phyloP scores from a whole-genome alignment of 306 rosid species.

The Sechiopsis laciniata region DNA sequence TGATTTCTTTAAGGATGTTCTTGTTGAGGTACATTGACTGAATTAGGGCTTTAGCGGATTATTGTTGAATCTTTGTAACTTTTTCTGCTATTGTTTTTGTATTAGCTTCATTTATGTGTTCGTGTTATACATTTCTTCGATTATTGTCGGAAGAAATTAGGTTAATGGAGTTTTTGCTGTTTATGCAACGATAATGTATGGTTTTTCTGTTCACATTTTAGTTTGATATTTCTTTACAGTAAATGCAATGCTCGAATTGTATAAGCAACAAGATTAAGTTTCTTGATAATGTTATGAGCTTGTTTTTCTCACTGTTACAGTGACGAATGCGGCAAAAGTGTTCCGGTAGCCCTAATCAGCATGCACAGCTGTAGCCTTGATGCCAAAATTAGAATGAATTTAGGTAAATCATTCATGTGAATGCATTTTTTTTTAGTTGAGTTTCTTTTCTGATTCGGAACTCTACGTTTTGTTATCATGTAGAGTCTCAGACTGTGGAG shows the following conservation, averaged over 20 bases:
- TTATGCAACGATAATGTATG: not conserved
- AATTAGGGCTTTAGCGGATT: not conserved
- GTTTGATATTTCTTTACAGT: not conserved
- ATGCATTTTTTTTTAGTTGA: no score
- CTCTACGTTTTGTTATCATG: not conserved
- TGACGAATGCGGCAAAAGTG: constrained; percentile 65
- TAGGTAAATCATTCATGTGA: constrained; percentile 31
- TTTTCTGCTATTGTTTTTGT: not conserved
- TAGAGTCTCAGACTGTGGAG: constrained; percentile 73
- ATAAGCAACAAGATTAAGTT: not conserved
- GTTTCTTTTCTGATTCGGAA: not conserved
- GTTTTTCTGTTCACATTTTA: not conserved
- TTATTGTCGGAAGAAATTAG: not conserved
- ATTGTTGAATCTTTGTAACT: not conserved
- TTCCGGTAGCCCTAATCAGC: constrained; percentile 65
- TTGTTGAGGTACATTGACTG: not conserved
- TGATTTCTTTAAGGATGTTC: not conserved
- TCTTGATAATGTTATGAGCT: not conserved
- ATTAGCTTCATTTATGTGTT: not conserved
- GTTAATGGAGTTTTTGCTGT: not conserved
- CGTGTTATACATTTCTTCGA: not conserved
- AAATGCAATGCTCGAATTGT: not conserved
- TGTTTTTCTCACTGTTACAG: constrained; percentile 32
- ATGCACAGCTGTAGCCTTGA: constrained; percentile 83
- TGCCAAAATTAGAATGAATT: constrained; percentile 67